These are phyloP conservation scores for Trichocomaceae sp. DNA, from an alignment of 2,329 filamentous ascomycete species.

Conservation along the genomic window DNA sequence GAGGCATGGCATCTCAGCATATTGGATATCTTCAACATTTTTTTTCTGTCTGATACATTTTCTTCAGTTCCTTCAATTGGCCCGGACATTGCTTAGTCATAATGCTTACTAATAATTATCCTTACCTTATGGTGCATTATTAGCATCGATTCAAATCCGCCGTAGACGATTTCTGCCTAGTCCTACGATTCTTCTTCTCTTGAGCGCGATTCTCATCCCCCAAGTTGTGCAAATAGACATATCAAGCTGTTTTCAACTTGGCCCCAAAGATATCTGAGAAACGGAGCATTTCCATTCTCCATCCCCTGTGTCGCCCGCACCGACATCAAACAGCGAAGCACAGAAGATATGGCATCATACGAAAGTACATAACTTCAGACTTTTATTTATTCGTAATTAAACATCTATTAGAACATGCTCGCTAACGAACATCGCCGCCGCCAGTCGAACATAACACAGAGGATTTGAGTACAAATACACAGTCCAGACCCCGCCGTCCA, in stretches of 20 bases:
- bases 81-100: background rate
- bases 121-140: too few relatives aligned
- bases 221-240: background rate
- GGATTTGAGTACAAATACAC: conserved; percentile 22
- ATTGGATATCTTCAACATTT: background rate
- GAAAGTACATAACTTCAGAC: conserved; percentile 25
- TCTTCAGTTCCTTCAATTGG: background rate
- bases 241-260: background rate
- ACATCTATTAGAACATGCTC: background rate
- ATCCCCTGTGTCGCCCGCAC: background rate
- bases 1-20: background rate
- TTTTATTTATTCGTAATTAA: background rate
- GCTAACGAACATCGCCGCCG: conserved; percentile 5
- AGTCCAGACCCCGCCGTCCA: conserved; percentile 47
- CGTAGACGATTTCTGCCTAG: background rate
- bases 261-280: background rate
- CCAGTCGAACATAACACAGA: conserved; percentile 39
- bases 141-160: background rate
- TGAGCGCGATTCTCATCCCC: background rate
- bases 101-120: background rate
- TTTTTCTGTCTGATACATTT: background rate
- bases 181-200: background rate
- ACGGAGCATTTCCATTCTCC: background rate
- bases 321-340: background rate
- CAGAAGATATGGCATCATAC: conserved; percentile 35